Base-by-base conservation (phyloP, 768 basidiomycete species). In the Pleurotus ostreatus region DNA sequence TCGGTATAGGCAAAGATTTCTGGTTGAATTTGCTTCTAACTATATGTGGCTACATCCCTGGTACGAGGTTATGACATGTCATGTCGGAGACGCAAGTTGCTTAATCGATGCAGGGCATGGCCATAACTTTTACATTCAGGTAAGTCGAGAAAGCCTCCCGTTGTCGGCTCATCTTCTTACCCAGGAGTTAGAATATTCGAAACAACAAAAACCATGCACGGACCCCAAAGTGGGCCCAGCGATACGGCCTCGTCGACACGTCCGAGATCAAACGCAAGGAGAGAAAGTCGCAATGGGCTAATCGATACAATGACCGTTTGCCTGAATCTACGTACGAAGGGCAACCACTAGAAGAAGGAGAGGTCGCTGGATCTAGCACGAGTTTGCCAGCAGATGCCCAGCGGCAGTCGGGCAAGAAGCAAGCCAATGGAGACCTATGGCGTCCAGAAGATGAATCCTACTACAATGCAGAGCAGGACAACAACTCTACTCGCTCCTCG, bases 201-300 rank as follows among this genome's bases (percentile, higher is more conserved):
- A 98, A 97, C 74, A 98, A 98, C 78, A 92, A 95, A 78, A 95
- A 84, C 63, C 82, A 90, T 67, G 78, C 80, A 12, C 85, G 95
- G 44, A 97, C 95, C n/a, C 95, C 95, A 16, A 95, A 97, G 71
- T 98, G 95, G 95, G 88, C 88, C 0, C 78, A 90, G 70, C 82
- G 88, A 60, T 92, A 92, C 69, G 95, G 95, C 39, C 88, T 98
- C 45, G 84, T 98, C 60, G 85, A 94, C 68, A 86, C 83, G 20
- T 76, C 85, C 37, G 85, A 88, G 62, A 86, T 90, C 66, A 78
- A 82, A 62, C 88, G 94, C 65, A 86, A 88, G 55, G 81, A 87
- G 65, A 81, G 78, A 58, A 89, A 88, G 67, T 91, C 86, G 45
- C 88, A 92, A 61, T 98, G 95, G 95, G 88, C 92, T 9, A 75